These are phyloP conservation scores for Hamamelis virginiana DNA, from an alignment of 164 flowering plant genomes.

Conservation along the genomic window DNA sequence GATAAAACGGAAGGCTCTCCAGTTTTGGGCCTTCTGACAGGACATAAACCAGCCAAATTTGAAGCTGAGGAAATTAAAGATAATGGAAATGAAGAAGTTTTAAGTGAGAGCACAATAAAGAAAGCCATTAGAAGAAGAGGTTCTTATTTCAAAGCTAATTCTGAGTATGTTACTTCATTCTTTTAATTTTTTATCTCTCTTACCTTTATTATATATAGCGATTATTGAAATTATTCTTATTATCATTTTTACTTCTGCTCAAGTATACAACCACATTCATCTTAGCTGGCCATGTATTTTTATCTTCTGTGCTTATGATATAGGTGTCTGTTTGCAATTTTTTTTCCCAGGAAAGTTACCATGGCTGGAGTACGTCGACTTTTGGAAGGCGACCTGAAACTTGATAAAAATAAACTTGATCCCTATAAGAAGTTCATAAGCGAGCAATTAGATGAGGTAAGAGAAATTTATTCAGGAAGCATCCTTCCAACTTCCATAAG, in stretches of 20 bases:
- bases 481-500: not conserved
- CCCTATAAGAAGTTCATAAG: conserved; percentile 60
- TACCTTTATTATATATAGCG: no score
- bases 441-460: conserved; percentile 62
- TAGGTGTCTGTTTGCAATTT: no score
- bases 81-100: conserved; percentile 22
- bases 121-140: conserved; percentile 65
- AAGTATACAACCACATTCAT: no score
- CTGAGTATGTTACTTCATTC: conserved; percentile 57
- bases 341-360: conserved; percentile 50
- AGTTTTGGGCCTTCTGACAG: conserved; percentile 51
- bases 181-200: not conserved
- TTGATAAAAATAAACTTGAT: conserved; percentile 67
- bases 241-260: not conserved
- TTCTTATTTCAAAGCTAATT: conserved; percentile 57
- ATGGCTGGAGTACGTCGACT: conserved; percentile 73
- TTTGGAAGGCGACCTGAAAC: conserved; percentile 86
- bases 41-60: conserved; percentile 25
- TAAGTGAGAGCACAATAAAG: conserved; percentile 47
- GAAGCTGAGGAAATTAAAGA: conserved; percentile 26
- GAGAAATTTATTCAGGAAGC: conserved; percentile 9
- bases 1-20: conserved; percentile 63
- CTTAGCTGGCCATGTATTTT: no score
- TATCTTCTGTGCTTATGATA: no score
- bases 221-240: not conserved